Evolutionary conservation across 1,284 basidiomycete genomes (phyloP), one percentile per base, ranked within the genome.

Genomic region (Farysia itapuensis): DNA sequence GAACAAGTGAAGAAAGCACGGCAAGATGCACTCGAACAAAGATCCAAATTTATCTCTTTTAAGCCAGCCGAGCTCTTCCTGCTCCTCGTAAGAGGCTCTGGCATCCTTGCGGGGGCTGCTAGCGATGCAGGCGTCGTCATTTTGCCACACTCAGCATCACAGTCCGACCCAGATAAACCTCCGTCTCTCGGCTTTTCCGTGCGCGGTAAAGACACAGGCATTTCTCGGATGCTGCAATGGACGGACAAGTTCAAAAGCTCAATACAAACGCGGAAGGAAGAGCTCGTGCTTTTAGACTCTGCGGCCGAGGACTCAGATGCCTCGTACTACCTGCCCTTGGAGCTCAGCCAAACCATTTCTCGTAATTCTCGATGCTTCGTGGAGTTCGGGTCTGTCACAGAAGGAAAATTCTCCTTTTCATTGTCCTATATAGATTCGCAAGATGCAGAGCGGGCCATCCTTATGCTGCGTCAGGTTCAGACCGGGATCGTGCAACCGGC

Each of bases 51-150:
- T 24, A 32, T 58, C 18, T 7, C 24, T 12, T 57, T 58, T 16
- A 43, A 49, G 0, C 49, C 53, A 12, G 49, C 59, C 4, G 50
- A 64, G 45, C 32, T 58, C n/a, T 64, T 52, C 21, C 18, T 64
- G 18, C 21, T 64, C 22, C 53, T 64, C 2, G 23, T 45, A 1
- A 40, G 43, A 15, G 53, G 59, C 8, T 43, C 44, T 2, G 26
- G n/a, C 21, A 38, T 21, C 35, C 39, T 64, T 8, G 30, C 52
- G n/a, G 43, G 56, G 12, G 43, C 56, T 24, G 52, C 58, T 0
- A 24, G 52, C 3, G 51, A 45, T 18, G 47, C 48, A 4, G 38
- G 37, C 9, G 58, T 63, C 4, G 43, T 25, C 2, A 51, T 63
- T 7, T 38, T 63, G n/a, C 40, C 52, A 0, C 24, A 45, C 8